A percentile compares a stretch with the other conserved stretches of the same genome.
These are phyloP conservation scores for Thermomucor indicae-seudaticae DNA, from an alignment of 371 early-diverging fungal species.

Conservation along the genomic window DNA sequence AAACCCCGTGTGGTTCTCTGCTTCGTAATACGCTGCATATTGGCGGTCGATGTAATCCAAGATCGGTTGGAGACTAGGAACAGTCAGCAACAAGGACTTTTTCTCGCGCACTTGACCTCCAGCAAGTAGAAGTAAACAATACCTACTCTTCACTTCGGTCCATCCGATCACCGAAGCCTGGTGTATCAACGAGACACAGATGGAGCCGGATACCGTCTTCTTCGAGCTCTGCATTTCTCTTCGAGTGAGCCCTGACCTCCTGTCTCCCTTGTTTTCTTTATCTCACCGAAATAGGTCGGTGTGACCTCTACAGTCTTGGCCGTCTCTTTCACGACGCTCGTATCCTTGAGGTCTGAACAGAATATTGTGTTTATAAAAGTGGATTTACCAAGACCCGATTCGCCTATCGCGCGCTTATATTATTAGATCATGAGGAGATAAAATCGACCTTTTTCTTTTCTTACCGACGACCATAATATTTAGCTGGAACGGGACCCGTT, in stretches of 20 bases:
- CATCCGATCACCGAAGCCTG: conserved; percentile 90
- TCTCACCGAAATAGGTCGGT: conserved; percentile 66
- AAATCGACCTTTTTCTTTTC: conserved; percentile 2
- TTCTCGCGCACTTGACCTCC: conserved; percentile 20
- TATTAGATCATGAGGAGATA: neutral
- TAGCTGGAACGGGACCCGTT: conserved; percentile 61
- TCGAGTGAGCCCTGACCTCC: neutral
- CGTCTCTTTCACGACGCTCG: conserved; percentile 47
- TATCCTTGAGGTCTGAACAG: conserved; percentile 62
- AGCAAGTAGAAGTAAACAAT: conserved; percentile 39
- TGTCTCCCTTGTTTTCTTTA: too few species aligned
- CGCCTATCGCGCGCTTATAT: conserved; percentile 40
- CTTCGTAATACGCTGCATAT: conserved; percentile 86
- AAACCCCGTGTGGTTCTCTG: conserved; percentile 86
- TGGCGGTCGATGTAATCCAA: conserved; percentile 89
- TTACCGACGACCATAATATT: conserved; percentile 83
- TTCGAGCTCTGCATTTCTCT: conserved; percentile 65
- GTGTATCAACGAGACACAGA: conserved; percentile 91
- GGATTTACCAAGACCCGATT: conserved; percentile 88
- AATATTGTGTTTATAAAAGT: conserved; percentile 94
- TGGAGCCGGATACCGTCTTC: conserved; percentile 87
- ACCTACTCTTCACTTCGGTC: conserved; percentile 75
- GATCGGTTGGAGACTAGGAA: conserved; percentile 66
- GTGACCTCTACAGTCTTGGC: conserved; percentile 66
- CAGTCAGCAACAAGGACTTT: neutral